A percentile compares a stretch with the other conserved stretches of the same genome.
Evolutionary conservation across 768 basidiomycete genomes (phyloP).

Genomic region (Boletus coccyginus): DNA sequence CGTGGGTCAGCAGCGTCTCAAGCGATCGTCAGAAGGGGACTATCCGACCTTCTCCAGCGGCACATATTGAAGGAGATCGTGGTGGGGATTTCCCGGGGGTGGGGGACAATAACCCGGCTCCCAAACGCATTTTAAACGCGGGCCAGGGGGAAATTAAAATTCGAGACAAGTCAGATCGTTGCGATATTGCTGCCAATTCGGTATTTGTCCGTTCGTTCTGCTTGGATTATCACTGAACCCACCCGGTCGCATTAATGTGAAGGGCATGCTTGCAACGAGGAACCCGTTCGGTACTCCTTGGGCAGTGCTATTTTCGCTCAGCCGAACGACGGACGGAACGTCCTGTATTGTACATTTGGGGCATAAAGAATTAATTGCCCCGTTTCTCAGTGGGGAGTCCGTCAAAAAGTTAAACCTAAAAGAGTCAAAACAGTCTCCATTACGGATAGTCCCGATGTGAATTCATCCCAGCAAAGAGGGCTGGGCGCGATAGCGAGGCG

Average conservation of each 20-base stretch:
- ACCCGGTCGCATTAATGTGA: slow-evolving; percentile 19
- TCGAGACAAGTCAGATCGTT: slow-evolving; percentile 23
- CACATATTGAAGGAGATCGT: slow-evolving; percentile 51
- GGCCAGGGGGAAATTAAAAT: slow-evolving; percentile 14
- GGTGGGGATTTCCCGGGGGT: slow-evolving; percentile 14
- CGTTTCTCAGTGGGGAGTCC: slow-evolving; percentile 19
- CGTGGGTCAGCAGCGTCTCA: slow-evolving; percentile 7
- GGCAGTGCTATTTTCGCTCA: slow-evolving; percentile 28
- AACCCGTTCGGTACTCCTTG: slow-evolving; percentile 31
- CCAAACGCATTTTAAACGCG: slow-evolving; percentile 25
- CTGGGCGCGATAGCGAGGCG: slow-evolving; percentile 15
- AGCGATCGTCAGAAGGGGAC: slow-evolving; percentile 10
- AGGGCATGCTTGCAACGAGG: slow-evolving; percentile 23
- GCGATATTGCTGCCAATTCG: slow-evolving; percentile 25
- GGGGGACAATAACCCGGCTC: background rate
- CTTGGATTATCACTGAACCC: slow-evolving; percentile 20
- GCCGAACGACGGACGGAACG: slow-evolving; percentile 12
- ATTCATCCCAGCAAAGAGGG: slow-evolving; percentile 17
- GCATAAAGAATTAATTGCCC: slow-evolving; percentile 12
- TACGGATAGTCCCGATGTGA: slow-evolving; percentile 21
- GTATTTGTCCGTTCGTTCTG: slow-evolving; percentile 20
- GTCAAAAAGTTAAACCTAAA: slow-evolving; percentile 35
- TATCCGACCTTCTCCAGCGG: slow-evolving; percentile 62
- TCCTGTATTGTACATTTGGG: slow-evolving; percentile 23
- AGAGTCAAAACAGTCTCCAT: slow-evolving; percentile 33